Evolutionary conservation across 768 basidiomycete genomes (phyloP).

Genomic region (Lenzites betulinus): DNA sequence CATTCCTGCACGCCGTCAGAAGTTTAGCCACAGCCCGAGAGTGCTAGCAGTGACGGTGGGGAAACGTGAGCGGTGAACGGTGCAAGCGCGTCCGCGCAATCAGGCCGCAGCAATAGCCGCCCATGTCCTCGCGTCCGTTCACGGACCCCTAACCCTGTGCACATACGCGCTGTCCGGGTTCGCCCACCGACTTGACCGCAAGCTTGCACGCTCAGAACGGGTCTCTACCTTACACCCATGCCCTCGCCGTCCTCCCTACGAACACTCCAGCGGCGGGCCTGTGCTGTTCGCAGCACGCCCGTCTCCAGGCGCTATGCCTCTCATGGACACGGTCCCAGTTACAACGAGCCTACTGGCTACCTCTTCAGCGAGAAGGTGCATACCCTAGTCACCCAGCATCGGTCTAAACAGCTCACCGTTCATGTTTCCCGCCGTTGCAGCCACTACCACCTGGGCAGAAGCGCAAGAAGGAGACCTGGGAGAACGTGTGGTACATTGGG

Average conservation of each 20-base stretch:
- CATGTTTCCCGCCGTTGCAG: slow-evolving; percentile 37
- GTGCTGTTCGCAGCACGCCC: slow-evolving; percentile 26
- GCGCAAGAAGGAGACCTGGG: slow-evolving; percentile 88
- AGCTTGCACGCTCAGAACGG: neutral
- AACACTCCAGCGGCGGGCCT: slow-evolving; percentile 37
- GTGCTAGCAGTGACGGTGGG: neutral
- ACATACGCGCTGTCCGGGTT: neutral
- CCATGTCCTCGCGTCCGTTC: neutral
- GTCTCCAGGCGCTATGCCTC: slow-evolving; percentile 50
- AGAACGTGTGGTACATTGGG: slow-evolving; percentile 85
- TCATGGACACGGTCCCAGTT: slow-evolving; percentile 77
- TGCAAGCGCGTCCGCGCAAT: neutral
- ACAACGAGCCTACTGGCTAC: slow-evolving; percentile 86
- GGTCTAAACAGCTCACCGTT: neutral
- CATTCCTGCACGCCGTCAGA: slow-evolving; percentile 42
- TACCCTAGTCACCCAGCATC: neutral
- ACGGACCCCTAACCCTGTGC: slow-evolving; percentile 13
- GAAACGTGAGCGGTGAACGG: neutral
- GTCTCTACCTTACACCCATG: slow-evolving; percentile 35
- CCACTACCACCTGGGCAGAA: slow-evolving; percentile 80
- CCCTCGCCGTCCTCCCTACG: slow-evolving; percentile 54
- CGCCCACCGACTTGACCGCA: slow-evolving; percentile 1
- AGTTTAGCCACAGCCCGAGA: neutral
- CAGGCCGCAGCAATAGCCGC: too few species aligned
- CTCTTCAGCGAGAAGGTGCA: slow-evolving; percentile 88